Percentiles rank a stretch among this genome's conserved stretches.
Evolutionary conservation across 2,329 filamentous ascomycete genomes (phyloP).

Genomic region (Alternaria sp.): DNA sequence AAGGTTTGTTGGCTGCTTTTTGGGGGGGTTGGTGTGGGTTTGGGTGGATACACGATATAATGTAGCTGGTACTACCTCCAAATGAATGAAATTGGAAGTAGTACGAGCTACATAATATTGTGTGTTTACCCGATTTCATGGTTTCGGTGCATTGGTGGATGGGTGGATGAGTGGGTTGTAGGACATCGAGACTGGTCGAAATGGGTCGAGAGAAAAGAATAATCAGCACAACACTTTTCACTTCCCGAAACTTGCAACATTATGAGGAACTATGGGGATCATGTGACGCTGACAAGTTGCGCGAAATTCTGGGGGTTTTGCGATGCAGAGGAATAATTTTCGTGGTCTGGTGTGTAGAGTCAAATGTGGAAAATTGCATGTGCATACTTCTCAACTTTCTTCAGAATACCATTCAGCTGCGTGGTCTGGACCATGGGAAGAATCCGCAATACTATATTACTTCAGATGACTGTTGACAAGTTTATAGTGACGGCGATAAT

Average conservation of each 20-base stretch:
- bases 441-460: too few species aligned
- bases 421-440: too few species aligned
- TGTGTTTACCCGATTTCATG: not conserved
- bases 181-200: not conserved
- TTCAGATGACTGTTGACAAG: too few species aligned
- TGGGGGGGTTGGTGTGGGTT: not conserved
- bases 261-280: not conserved
- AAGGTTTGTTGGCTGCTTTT: not conserved
- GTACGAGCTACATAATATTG: not conserved
- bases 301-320: not conserved
- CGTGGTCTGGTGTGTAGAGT: rapidly evolving
- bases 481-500: not conserved
- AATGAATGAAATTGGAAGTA: too few species aligned
- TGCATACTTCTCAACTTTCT: too few species aligned
- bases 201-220: too few species aligned
- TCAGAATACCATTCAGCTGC: too few species aligned
- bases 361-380: too few species aligned
- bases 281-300: not conserved
- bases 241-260: rapidly evolving
- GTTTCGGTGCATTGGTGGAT: not conserved
- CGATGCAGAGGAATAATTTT: not conserved
- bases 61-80: too few species aligned
- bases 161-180: not conserved
- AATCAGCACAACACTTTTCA: not conserved
- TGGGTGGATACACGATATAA: not conserved